Evolutionary conservation across 164 flowering plant species (phyloP).

Genomic region (Umbellularia californica): DNA sequence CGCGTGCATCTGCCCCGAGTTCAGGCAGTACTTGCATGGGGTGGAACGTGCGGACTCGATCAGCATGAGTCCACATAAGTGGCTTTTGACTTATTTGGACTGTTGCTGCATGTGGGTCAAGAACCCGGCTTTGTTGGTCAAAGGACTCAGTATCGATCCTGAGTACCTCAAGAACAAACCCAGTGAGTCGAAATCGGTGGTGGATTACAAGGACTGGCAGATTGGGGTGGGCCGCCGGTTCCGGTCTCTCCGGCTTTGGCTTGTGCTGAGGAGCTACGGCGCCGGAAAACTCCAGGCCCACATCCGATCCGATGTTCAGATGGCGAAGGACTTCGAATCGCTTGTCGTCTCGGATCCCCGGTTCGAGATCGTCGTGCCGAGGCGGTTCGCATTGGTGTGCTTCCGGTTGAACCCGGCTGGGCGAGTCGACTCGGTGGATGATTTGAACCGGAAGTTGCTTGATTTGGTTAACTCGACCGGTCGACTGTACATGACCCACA

Average conservation of each 20-base stretch:
- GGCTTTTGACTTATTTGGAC: slow-evolving; percentile 52
- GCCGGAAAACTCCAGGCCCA: slow-evolving; percentile 39
- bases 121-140: slow-evolving; percentile 20
- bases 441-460: slow-evolving; percentile 39
- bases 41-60: slow-evolving; percentile 47
- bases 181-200: slow-evolving; percentile 39
- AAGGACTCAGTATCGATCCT: slow-evolving; percentile 40
- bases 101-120: slow-evolving; percentile 64
- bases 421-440: neutral
- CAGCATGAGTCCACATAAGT: slow-evolving; percentile 56
- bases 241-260: slow-evolving; percentile 50
- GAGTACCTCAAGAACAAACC: slow-evolving; percentile 48
- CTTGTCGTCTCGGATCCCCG: slow-evolving; percentile 30
- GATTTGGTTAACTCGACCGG: slow-evolving; percentile 47
- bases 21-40: slow-evolving; percentile 40
- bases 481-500: slow-evolving; percentile 43
- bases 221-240: slow-evolving; percentile 47
- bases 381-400: slow-evolving; percentile 48
- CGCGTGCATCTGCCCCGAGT: slow-evolving; percentile 71
- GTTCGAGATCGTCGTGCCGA: slow-evolving; percentile 53
- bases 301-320: slow-evolving; percentile 37
- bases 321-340: slow-evolving; percentile 46
- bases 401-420: slow-evolving; percentile 34
- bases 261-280: slow-evolving; percentile 50
- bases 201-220: slow-evolving; percentile 75